Percentiles rank a stretch among this genome's conserved stretches.
Conservation (phyloP, 768 basidiomycete genomes). For the Macrolepiota fuliginosa region DNA sequence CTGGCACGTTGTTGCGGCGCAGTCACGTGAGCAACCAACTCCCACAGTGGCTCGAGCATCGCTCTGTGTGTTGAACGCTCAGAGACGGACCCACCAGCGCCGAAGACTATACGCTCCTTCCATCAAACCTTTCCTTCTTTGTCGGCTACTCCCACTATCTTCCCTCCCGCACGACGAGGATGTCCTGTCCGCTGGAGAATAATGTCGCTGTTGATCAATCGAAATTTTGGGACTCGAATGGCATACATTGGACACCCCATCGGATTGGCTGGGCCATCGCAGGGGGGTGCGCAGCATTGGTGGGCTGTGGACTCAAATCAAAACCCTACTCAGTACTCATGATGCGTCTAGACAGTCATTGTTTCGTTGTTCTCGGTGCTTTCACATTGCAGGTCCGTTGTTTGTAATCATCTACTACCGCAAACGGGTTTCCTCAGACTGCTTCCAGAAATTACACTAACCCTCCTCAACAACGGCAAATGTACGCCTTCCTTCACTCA, state of each 20-base stretch:
- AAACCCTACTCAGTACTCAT: neutral
- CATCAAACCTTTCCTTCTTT: too few relatives aligned
- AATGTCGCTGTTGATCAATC: conserved; percentile 51
- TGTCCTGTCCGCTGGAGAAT: conserved; percentile 41
- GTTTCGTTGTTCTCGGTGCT: conserved; percentile 55
- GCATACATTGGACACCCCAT: conserved; percentile 58
- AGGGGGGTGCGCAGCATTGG: conserved; percentile 55
- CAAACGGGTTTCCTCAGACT: neutral
- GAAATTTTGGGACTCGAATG: conserved; percentile 56
- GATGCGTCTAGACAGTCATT: conserved; percentile 49
- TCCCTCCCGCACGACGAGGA: neutral
- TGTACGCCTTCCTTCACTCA: conserved; percentile 41
- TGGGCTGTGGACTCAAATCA: conserved; percentile 23
- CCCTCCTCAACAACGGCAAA: conserved; percentile 73
- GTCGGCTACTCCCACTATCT: too few relatives aligned
- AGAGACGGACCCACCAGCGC: too few relatives aligned
- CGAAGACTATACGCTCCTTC: too few relatives aligned
- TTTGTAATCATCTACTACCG: neutral
- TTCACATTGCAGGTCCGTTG: conserved; percentile 61
- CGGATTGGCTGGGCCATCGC: conserved; percentile 75
- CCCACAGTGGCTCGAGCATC: too few relatives aligned
- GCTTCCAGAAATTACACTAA: conserved; percentile 66
- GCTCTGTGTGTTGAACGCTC: too few relatives aligned
- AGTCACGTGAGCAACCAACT: too few relatives aligned
- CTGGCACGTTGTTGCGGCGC: too few relatives aligned